Base-by-base conservation (phyloP, 148 eudicot species). In the Nepenthes mirabilis region DNA sequence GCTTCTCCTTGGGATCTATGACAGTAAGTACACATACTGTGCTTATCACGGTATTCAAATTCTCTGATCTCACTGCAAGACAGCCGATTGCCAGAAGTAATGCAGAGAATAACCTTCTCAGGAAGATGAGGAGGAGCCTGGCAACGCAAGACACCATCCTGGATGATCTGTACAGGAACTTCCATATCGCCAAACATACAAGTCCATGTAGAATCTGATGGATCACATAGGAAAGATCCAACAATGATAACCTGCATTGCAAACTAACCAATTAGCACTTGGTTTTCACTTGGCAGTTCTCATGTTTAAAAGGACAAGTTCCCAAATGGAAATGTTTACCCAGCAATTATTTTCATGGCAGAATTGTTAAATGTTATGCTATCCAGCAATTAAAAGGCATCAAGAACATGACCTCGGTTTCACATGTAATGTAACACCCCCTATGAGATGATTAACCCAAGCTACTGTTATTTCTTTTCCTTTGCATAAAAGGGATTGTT, bases 181-280 rank as follows among this genome's bases (percentile, higher is more conserved):
- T 88, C 95, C 65, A 73, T 70, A 70, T 86, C 82, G 64, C 91
- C 96, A 70, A 93, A 82, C 99, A 93, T 84, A 72, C 95, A 89
- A 68, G 74, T 67, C 97, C 99, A 91, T 32, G 64, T 43, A 74
- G 61, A 65, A 43, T 75, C 81, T 35, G 79, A 83, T 33, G 88
- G 84, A 60, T 80, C 77, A 54, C 85, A 83, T 40, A 78, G 77
- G 78, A 88, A 93, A 62, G 96, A 79, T 52, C 99, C 99, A 62
- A 93, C 69, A 58, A 93, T 77, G 69, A 93, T 49, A 68, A 93
- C 86, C 99, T 93, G 83, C 79, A 86, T 7, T 63, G n/a, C 47
- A 68, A 56, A 23, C 56, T 50, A 50, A 62, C 23, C 34, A 57
- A 37, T 32, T 1, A 12, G 43, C 33, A 11, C 23, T n/a, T 40